A percentile compares a stretch with the other conserved stretches of the same genome.
Conservation (phyloP, 345 rosid genomes). For the Euphorbia tirucalli region DNA sequence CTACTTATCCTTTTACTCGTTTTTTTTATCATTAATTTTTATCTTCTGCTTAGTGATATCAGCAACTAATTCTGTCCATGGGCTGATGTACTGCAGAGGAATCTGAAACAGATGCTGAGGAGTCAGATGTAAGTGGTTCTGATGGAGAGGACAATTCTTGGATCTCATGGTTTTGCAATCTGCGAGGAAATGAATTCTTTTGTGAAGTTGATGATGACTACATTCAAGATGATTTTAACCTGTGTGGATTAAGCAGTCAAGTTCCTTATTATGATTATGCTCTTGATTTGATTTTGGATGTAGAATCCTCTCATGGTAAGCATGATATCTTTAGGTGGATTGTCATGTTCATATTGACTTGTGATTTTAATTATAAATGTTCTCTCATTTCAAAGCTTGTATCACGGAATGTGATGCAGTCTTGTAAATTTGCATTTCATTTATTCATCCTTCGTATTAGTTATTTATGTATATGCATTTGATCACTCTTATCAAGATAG, state of each 20-base stretch:
- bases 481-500: not conserved
- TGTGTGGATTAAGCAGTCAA: constrained; percentile 93
- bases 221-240: constrained; percentile 95
- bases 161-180: constrained; percentile 95
- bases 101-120: constrained; percentile 93
- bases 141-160: constrained; percentile 98
- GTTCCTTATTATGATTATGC: constrained; percentile 97
- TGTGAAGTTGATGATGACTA: constrained; percentile 99
- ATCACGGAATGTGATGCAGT: not conserved
- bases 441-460: not conserved
- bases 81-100: constrained; percentile 41
- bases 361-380: not conserved
- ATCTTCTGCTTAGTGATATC: not conserved
- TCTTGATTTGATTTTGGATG: constrained; percentile 93
- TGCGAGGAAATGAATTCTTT: constrained; percentile 94
- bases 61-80: not conserved
- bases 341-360: not conserved
- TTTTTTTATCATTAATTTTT: not conserved
- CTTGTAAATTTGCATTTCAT: not conserved
- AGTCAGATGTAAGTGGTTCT: constrained; percentile 94
- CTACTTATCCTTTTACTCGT: not conserved
- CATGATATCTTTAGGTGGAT: not conserved
- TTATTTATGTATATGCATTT: not conserved
- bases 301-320: constrained; percentile 91
- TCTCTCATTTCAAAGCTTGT: not conserved